phyloP scores from a whole-genome alignment of 192 early-diverging fungal genomes.

The Kappamyces sp. region DNA sequence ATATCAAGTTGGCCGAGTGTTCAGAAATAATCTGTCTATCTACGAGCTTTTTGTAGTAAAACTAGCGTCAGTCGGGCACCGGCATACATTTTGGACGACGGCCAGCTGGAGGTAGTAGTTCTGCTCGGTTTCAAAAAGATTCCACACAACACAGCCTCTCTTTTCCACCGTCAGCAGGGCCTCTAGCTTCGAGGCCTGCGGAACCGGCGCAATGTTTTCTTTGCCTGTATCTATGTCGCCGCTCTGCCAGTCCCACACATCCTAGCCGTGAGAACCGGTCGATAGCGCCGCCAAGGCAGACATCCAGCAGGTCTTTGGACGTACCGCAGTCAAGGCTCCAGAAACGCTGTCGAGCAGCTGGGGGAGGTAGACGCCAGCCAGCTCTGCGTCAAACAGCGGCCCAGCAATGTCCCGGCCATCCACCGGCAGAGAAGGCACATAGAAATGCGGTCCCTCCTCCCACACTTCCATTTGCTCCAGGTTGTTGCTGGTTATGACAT shows the following conservation, averaged over 20 bases:
- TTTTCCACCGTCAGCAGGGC: constrained; percentile 9
- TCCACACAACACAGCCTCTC: constrained; percentile 36
- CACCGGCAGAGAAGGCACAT: constrained; percentile 6
- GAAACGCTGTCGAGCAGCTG: constrained; percentile 44
- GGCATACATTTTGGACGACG: constrained; percentile 32
- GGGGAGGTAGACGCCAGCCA: constrained; percentile 15
- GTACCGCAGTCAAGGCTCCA: constrained; percentile 27
- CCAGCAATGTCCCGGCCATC: background rate
- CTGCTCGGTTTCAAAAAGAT: constrained; percentile 39
- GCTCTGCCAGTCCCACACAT: constrained; percentile 35
- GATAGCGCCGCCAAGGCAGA: background rate
- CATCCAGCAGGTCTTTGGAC: background rate
- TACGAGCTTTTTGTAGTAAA: constrained; percentile 29
- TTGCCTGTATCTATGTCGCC: constrained; percentile 17
- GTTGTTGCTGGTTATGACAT: background rate
- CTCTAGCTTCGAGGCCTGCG: background rate
- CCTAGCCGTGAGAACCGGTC: constrained; percentile 15
- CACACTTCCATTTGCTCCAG: constrained; percentile 11
- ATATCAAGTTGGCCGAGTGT: constrained; percentile 33
- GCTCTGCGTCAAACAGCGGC: background rate
- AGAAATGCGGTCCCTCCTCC: background rate
- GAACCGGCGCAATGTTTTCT: too few relatives aligned
- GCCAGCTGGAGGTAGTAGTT: constrained; percentile 35
- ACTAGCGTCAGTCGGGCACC: constrained; percentile 15
- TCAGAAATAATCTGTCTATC: constrained; percentile 26